Evolutionary conservation across 495 filamentous ascomycete genomes (phyloP).

Genomic region (Penicillium coffeae): DNA sequence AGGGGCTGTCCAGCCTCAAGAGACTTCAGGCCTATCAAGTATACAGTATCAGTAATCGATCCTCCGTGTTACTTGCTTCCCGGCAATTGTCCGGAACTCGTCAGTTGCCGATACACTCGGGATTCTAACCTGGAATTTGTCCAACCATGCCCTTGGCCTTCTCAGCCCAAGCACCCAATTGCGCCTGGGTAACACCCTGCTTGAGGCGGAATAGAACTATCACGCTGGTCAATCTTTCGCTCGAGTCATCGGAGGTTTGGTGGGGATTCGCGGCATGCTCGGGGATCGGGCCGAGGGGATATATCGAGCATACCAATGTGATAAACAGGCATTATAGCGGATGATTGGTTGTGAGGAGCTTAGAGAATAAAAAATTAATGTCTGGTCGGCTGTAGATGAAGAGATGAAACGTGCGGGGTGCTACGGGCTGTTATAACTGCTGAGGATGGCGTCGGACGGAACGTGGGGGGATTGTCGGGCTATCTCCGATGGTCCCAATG

Average conservation of each 20-base stretch:
- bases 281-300: neutral
- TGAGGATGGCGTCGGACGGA: neutral
- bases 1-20: constrained; percentile 29
- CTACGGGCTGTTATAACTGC: neutral
- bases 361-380: neutral
- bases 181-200: constrained; percentile 26
- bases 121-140: constrained; percentile 32
- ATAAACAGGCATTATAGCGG: constrained; percentile 27
- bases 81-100: neutral
- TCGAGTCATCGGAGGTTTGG: neutral
- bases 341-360: neutral
- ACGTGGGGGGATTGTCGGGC: constrained; percentile 6
- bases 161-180: constrained; percentile 28
- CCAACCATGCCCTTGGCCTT: constrained; percentile 34
- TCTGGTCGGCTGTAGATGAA: neutral
- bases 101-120: neutral
- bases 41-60: neutral
- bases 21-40: constrained; percentile 24
- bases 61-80: neutral
- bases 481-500: constrained; percentile 12
- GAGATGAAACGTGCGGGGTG: neutral
- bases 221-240: constrained; percentile 7
- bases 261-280: constrained; percentile 3
- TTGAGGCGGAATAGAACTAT: constrained; percentile 46
- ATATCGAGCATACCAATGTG: constrained; percentile 25